Conservation (phyloP, 441 rosid genomes). For the Syzygium syzygioides region DNA sequence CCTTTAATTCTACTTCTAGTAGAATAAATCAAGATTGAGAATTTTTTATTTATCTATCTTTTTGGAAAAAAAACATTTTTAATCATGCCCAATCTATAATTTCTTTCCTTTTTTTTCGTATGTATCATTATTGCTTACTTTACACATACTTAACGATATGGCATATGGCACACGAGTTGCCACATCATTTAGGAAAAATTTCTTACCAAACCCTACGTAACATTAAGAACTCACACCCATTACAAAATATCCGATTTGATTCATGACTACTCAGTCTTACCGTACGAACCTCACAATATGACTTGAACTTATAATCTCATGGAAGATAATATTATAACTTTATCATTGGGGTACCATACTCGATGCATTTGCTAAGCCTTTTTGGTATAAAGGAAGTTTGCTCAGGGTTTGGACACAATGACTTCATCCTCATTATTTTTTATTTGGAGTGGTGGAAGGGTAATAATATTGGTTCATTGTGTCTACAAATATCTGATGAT, state of each 20-base stretch:
- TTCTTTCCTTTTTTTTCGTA: background rate
- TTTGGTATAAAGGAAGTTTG: background rate
- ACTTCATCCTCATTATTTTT: background rate
- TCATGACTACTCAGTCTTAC: background rate
- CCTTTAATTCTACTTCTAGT: background rate
- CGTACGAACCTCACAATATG: fast-evolving
- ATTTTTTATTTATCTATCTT: background rate
- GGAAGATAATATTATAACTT: background rate
- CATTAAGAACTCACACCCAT: background rate
- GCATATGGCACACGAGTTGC: background rate
- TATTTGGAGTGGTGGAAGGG: background rate
- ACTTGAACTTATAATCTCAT: fast-evolving
- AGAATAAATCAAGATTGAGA: background rate
- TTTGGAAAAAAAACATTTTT: background rate
- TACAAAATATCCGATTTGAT: fast-evolving
- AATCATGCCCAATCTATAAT: background rate
- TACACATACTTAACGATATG: background rate
- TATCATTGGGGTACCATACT: background rate
- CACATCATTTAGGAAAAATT: background rate
- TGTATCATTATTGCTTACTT: background rate
- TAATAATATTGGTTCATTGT: background rate
- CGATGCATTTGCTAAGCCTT: background rate
- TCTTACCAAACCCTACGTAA: too few species aligned
- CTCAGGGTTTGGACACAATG: background rate
- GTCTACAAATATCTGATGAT: background rate